Conservation (phyloP, 768 basidiomycete genomes). For the Wakefieldia striispora region DNA sequence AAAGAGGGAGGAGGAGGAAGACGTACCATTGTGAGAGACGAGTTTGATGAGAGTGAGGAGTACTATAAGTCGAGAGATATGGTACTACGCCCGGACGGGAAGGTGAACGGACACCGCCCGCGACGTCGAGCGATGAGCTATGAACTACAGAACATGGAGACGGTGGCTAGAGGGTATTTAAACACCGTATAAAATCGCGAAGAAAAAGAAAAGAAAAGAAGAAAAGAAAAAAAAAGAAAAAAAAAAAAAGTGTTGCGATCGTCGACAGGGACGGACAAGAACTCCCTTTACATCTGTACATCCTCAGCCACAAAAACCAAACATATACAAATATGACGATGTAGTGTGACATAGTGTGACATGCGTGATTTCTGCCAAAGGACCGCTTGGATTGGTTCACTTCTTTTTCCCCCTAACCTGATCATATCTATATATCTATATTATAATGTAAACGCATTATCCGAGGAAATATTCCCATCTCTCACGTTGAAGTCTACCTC, state of each 20-base stretch:
- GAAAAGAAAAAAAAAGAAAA: slow-evolving; percentile 24
- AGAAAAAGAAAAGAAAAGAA: slow-evolving; percentile 26
- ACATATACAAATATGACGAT: slow-evolving; percentile 19
- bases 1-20: not conserved
- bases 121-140: slow-evolving; percentile 57
- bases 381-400: too few relatives aligned
- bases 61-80: too few relatives aligned
- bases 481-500: slow-evolving; percentile 3
- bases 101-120: slow-evolving; percentile 51
- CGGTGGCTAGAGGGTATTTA: slow-evolving; percentile 36
- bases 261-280: slow-evolving; percentile 49
- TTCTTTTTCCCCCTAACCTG: too few relatives aligned
- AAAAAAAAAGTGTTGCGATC: slow-evolving; percentile 40
- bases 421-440: too few relatives aligned
- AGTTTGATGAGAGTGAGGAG: slow-evolving; percentile 2
- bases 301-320: slow-evolving; percentile 25
- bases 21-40: slow-evolving; percentile 44
- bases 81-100: slow-evolving; percentile 37
- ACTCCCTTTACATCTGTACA: slow-evolving; percentile 22
- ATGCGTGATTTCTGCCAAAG: slow-evolving; percentile 34
- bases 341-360: slow-evolving; percentile 9
- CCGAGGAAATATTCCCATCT: too few relatives aligned
- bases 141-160: slow-evolving; percentile 28
- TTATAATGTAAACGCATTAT: too few relatives aligned
- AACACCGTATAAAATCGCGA: slow-evolving; percentile 46